Base-by-base conservation (phyloP, 148 eudicot species). In the Heliosperma pusillum region DNA sequence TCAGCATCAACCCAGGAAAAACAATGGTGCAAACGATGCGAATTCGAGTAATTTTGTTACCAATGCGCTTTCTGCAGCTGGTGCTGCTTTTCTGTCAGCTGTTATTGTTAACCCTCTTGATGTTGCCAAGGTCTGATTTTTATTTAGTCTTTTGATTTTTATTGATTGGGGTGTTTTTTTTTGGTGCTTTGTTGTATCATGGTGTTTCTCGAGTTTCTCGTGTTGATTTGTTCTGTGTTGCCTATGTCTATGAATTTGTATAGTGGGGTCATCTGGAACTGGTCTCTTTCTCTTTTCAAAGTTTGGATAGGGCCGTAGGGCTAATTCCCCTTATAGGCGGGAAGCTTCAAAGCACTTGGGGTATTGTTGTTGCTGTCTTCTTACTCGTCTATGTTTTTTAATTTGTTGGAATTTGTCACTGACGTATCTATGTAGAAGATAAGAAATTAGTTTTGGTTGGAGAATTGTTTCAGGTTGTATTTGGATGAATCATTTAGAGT, bases 91-190 rank as follows among this genome's bases (percentile, higher is more conserved):
- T 24, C 86, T 95, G 12, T 95, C 99, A 7, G 99, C 97, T 10
- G 72, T 95, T 47, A 75, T 95, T 75, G 97, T 95, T 61, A 95
- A 95, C 65, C 99, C 99, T 33, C 99, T 95, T 70, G 99, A 95
- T 76, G 97, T 95, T 77, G 99, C 87, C 74, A 95, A 95, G 96
- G 99, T 84, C 13, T 58, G 74, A 9, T 29, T 19, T 20, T 6
- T 42, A 10, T 52, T 61, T 9, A 33, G 5, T 2, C 27, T 33
- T 64, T 24, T 29, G 13, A 10, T 11, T 19, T 56, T 21, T 26
- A 19, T 36, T 36, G 53, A 2, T 19, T 17, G 4, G 10, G 24
- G 8, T 30, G 3, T 9, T 29, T 19, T 36, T 68, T n/a, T 47
- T 62, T 5, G 33, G 55, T 50, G 22, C 5, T 17, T 33, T 6